phyloP scores from a whole-genome alignment of 2,329 filamentous ascomycete species.

The Calonectria pseudoturangicola region DNA sequence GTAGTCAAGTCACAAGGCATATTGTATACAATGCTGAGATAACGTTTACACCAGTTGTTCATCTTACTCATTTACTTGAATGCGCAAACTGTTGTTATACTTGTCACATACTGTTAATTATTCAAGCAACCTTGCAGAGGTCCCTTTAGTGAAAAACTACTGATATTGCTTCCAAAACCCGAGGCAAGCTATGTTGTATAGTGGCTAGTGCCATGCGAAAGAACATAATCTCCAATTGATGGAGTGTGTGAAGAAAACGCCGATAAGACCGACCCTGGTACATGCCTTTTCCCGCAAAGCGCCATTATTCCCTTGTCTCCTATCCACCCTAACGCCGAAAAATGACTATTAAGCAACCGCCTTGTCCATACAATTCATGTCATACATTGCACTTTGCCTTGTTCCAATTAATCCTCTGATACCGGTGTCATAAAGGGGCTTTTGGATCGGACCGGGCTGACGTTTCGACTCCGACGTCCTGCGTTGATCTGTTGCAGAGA shows the following conservation, averaged over 20 bases:
- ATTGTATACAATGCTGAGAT: too few species aligned
- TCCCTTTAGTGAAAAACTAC: neutral
- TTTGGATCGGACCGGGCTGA: constrained; percentile 75
- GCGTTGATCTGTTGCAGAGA: constrained; percentile 72
- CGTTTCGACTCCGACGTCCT: constrained; percentile 74
- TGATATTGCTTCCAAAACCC: neutral
- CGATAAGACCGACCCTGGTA: constrained; percentile 38
- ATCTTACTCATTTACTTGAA: too few species aligned
- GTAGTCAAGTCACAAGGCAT: too few species aligned
- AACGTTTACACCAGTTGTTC: too few species aligned
- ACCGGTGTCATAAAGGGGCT: constrained; percentile 73
- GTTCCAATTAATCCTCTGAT: constrained; percentile 60
- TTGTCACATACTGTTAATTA: neutral
- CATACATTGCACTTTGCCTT: constrained; percentile 9
- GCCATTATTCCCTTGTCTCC: constrained; percentile 37
- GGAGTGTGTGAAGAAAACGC: constrained; percentile 37
- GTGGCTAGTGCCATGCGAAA: constrained; percentile 1
- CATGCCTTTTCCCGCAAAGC: constrained; percentile 42
- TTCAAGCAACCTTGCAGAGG: neutral
- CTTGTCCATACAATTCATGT: neutral
- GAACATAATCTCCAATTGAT: constrained; percentile 13
- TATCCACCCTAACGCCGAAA: constrained; percentile 36
- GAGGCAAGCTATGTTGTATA: neutral
- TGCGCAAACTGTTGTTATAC: neutral
- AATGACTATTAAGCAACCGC: constrained; percentile 11